Base-by-base conservation (phyloP, 495 filamentous ascomycete genomes). In the Podospora pseudocomata region DNA sequence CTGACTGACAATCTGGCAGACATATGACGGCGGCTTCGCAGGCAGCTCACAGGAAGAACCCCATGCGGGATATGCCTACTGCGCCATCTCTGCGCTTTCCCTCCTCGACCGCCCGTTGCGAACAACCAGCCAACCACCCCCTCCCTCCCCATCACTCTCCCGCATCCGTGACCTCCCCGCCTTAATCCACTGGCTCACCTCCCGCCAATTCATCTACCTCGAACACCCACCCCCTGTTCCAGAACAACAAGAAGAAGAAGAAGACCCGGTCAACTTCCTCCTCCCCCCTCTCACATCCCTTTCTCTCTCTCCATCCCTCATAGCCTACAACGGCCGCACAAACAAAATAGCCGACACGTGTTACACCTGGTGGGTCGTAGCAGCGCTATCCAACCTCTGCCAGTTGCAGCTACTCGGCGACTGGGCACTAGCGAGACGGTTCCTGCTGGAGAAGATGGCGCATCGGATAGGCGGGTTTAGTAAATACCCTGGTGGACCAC, bases 271-370 rank as follows among this genome's bases (percentile, higher is more conserved):
- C 44, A 77, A 77, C 63, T 74, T 78, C 63, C 53, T 72, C n/a
- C 71, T 73, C n/a, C 79, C 80, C 26, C 86, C 53, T 72, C 82
- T 49, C 66, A 70, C 53, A 70, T 87, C 62, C 58, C 71, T 68
- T 55, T 78, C 59, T 55, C 77, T 66, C 61, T 79, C 57, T 63
- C 70, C 73, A 56, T 76, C 70, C 11, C 61, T 63, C 19, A 76
- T 82, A 6, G 94, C 92, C 26, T 92, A 96, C 75, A 96, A 94
- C 72, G 95, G 95, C 57, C 87, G 95, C 44, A 86, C 84, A 68
- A 97, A 97, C 80, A 99, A 99, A 75, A 76, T 86, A 15, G 88
- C 89, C 20, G 95, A 99, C 79, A 98, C 94, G 1, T 99, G 95
- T 78, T 98, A 99, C 78, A 88, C 86, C 5, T 99, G 93, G 82